Evolutionary conservation across 352 stramenopile species (phyloP).

Genomic region (Phytophthora rubi): DNA sequence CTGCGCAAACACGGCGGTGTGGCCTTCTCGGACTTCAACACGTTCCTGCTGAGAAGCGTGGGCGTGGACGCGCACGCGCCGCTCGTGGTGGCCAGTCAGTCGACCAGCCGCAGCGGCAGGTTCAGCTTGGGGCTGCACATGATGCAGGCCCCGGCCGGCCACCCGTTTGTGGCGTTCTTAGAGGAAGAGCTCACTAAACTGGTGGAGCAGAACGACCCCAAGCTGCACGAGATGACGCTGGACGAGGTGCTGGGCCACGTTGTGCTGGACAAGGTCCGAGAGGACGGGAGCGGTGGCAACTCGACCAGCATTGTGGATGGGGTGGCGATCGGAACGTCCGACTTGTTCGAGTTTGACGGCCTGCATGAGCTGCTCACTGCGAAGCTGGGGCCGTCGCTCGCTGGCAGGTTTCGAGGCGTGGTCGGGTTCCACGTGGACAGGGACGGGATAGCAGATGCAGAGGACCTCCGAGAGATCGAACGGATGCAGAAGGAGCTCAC

Average conservation of each 20-base stretch:
- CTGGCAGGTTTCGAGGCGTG: slow-evolving; percentile 14
- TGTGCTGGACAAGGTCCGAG: slow-evolving; percentile 30
- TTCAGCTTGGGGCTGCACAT: slow-evolving; percentile 41
- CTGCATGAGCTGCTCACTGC: slow-evolving; percentile 29
- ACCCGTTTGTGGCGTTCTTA: slow-evolving; percentile 40
- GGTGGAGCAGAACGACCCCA: slow-evolving; percentile 29
- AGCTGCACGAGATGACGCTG: slow-evolving; percentile 34
- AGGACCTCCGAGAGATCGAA: slow-evolving; percentile 17
- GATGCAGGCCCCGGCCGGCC: slow-evolving; percentile 37
- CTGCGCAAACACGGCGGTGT: slow-evolving; percentile 40
- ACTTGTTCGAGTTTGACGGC: slow-evolving; percentile 34
- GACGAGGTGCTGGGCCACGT: slow-evolving; percentile 39
- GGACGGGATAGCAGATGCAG: slow-evolving; percentile 15
- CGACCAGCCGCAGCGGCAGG: slow-evolving; percentile 1
- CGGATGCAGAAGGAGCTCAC: slow-evolving; percentile 31
- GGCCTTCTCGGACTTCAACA: slow-evolving; percentile 46
- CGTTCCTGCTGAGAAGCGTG: slow-evolving; percentile 33
- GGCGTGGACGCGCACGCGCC: slow-evolving; percentile 18
- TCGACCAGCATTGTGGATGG: slow-evolving; percentile 25
- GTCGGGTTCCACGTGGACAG: slow-evolving; percentile 28
- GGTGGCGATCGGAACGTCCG: slow-evolving; percentile 23
- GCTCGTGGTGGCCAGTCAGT: slow-evolving; percentile 34
- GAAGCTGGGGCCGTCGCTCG: slow-evolving; percentile 8
- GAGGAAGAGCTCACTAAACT: slow-evolving; percentile 36
- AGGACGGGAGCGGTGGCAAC: neutral